Evolutionary conservation across 257 asterid species (phyloP).

Genomic region (Solanum tacnaense): DNA sequence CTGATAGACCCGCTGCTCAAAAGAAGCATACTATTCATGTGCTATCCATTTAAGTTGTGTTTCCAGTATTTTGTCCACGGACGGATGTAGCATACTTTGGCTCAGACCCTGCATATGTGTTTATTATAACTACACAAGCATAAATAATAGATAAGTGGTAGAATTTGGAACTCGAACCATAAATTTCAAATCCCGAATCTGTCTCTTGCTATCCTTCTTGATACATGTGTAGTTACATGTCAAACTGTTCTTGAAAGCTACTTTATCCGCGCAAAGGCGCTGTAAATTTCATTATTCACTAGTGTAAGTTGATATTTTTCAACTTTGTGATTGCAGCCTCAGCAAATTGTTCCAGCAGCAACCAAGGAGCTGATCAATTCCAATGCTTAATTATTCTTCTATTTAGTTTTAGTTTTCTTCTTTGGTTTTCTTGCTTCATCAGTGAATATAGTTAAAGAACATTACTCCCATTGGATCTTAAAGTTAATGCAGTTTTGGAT

Average conservation of each 20-base stretch:
- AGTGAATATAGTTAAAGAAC: background rate
- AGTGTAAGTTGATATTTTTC: background rate
- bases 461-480: background rate
- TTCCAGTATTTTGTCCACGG: background rate
- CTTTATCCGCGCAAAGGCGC: too few relatives aligned
- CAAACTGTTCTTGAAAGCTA: background rate
- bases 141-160: background rate
- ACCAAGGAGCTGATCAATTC: constrained; percentile 28
- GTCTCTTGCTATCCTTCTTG: background rate
- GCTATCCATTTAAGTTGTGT: background rate
- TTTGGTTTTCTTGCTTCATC: background rate
- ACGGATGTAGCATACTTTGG: background rate
- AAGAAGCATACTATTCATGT: background rate
- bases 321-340: constrained; percentile 38
- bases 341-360: constrained; percentile 6
- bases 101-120: background rate
- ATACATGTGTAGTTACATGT: background rate
- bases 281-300: background rate
- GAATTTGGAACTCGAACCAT: background rate
- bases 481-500: background rate
- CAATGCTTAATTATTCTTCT: constrained; percentile 13
- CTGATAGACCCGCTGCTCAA: background rate
- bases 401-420: background rate
- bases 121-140: background rate
- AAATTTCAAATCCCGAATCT: background rate